A percentile compares a stretch with the other conserved stretches of the same genome.
Conservation (phyloP, 129 eudicot genomes). For the Kitagawia praeruptora region DNA sequence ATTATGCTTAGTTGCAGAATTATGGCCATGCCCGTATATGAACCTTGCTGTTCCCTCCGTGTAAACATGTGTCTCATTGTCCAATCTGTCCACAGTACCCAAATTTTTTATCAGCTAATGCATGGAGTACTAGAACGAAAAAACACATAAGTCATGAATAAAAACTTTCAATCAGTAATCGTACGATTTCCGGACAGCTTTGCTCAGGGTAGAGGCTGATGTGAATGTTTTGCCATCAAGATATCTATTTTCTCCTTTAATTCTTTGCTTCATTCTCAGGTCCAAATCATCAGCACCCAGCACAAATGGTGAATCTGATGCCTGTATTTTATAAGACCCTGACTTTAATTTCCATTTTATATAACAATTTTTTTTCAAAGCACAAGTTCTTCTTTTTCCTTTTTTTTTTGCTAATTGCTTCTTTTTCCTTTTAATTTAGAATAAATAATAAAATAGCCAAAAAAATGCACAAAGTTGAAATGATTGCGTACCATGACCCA, state of each 20-base stretch:
- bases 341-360: neutral
- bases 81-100: constrained; percentile 33
- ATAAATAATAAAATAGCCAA: too few relatives aligned
- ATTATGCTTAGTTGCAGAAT: constrained; percentile 26
- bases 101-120: neutral
- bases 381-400: neutral
- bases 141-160: neutral
- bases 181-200: constrained; percentile 84
- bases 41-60: constrained; percentile 70
- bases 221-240: constrained; percentile 79
- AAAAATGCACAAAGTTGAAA: constrained; percentile 3
- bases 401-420: too few relatives aligned
- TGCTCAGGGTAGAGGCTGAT: constrained; percentile 72
- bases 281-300: constrained; percentile 64
- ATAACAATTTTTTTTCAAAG: neutral
- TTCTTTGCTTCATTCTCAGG: constrained; percentile 75
- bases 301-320: constrained; percentile 67
- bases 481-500: constrained; percentile 76
- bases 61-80: constrained; percentile 82
- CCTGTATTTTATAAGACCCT: constrained; percentile 30
- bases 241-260: constrained; percentile 65
- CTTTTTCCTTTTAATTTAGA: neutral
- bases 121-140: neutral
- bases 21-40: constrained; percentile 64
- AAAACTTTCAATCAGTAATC: constrained; percentile 7